phyloP scores from a whole-genome alignment of 345 rosid genomes.

The Brassica juncea region DNA sequence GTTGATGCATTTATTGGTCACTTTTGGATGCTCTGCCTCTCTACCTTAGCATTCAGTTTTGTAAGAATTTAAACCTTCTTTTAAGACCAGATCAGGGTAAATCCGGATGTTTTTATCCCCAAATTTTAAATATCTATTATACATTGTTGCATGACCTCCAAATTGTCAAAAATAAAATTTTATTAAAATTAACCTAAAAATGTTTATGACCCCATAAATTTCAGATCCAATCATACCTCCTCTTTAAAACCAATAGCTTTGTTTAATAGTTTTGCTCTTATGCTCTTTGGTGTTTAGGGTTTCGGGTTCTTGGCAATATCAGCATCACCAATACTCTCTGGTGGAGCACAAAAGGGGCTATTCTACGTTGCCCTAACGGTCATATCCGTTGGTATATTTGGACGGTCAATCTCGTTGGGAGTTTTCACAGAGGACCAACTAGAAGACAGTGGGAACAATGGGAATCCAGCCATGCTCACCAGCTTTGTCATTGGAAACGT shows the following conservation, averaged over 20 bases:
- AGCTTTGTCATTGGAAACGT: slow-evolving; percentile 38
- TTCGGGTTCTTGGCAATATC: slow-evolving; percentile 37
- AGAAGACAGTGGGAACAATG: slow-evolving; percentile 28
- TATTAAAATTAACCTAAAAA: too few relatives aligned
- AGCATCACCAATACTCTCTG: slow-evolving; percentile 27
- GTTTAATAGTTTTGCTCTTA: background rate
- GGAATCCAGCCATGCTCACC: slow-evolving; percentile 18
- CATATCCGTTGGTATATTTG: slow-evolving; percentile 39
- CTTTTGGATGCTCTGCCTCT: slow-evolving; percentile 43
- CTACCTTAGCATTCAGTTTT: slow-evolving; percentile 29
- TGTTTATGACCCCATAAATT: too few relatives aligned
- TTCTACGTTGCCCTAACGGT: slow-evolving; percentile 25
- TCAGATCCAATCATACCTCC: too few relatives aligned
- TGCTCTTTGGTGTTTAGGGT: slow-evolving; percentile 25
- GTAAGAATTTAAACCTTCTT: slow-evolving; percentile 13
- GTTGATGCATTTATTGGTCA: slow-evolving; percentile 37
- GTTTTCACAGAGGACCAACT: slow-evolving; percentile 35
- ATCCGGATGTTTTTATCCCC: too few relatives aligned
- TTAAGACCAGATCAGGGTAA: too few relatives aligned
- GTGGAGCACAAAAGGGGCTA: slow-evolving; percentile 4
- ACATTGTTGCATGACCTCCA: too few relatives aligned
- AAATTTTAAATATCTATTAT: too few relatives aligned
- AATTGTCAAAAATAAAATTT: too few relatives aligned
- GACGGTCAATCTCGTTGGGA: slow-evolving; percentile 36
- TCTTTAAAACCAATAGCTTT: background rate